Base-by-base conservation (phyloP, 805 yeast genomes). In the Wickerhamomyces xylosicus region DNA sequence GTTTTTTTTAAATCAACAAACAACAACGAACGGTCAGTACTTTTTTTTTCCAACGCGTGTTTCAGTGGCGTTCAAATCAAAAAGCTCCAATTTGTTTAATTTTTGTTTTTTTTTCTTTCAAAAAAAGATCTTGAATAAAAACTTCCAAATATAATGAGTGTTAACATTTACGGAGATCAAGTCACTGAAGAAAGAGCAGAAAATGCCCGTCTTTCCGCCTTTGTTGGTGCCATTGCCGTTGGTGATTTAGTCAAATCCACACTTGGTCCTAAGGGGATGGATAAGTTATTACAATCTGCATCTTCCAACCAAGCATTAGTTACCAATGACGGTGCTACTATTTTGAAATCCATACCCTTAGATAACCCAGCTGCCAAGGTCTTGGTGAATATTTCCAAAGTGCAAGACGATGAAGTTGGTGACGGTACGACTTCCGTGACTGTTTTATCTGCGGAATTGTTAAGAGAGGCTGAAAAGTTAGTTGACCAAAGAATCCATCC, bases 241-340 rank as follows among this genome's bases (percentile, higher is more conserved):
- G 99, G 98, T 38, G 98, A 92, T 61, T 71, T 92, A 44, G 98
- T 90, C 35, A 90, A 90, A 62, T 75, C 86, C 22, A 82, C 98
- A 3, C 67, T 92, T 47, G 99, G 99, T 14, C 99, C 99, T 45
- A 90, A 92, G 58, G 99, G 99, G 46, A 90, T 92, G 97, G 99
- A 92, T 62, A 92, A 92, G 60, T 67, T 92, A 46, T 67, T 92
- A 45, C 95, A 86, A 55, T 79, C 94, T 47, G 84, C 95, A 16
- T 72, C 87, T 4, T 75, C 92, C 33, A 85, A 85, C 35, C 70
- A 69, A 40, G 71, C 92, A 3, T 56, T 89, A 55, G 89, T 92
- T 31, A 92, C 99, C 36, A 92, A 92, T 59, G 99, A 92, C 66
- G 99, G 99, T 45, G 98, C 98, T 37, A 92, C 99, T 3, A 92